Conservation (phyloP, 108 stramenopile genomes). For the Nitzschia sp. region DNA sequence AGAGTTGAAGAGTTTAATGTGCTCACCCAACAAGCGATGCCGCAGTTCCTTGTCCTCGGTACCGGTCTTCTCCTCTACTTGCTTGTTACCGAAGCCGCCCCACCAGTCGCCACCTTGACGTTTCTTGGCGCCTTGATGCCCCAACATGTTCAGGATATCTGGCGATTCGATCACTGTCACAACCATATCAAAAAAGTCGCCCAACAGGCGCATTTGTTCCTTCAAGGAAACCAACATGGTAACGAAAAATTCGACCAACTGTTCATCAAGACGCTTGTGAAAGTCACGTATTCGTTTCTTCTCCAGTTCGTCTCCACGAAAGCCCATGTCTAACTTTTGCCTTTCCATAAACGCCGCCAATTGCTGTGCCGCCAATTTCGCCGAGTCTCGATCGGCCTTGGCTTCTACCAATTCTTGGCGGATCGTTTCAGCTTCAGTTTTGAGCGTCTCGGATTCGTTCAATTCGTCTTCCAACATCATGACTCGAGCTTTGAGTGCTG, state of each 20-base stretch:
- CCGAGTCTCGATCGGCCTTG: slow-evolving; percentile 37
- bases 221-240: slow-evolving; percentile 31
- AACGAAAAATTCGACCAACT: slow-evolving; percentile 44
- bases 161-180: slow-evolving; percentile 40
- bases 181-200: slow-evolving; percentile 46
- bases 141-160: slow-evolving; percentile 38
- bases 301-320: slow-evolving; percentile 31
- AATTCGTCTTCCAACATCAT: slow-evolving; percentile 33
- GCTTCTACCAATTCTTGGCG: slow-evolving; percentile 35
- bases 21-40: slow-evolving; percentile 27
- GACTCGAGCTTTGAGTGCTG: slow-evolving; percentile 36
- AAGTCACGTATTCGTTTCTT: slow-evolving; percentile 17
- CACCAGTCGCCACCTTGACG: slow-evolving; percentile 26
- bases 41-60: slow-evolving; percentile 32
- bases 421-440: slow-evolving; percentile 30
- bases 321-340: slow-evolving; percentile 29
- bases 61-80: slow-evolving; percentile 6
- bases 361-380: slow-evolving; percentile 30
- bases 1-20: slow-evolving; percentile 42
- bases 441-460: slow-evolving; percentile 13
- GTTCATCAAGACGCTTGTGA: slow-evolving; percentile 30
- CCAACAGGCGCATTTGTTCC: slow-evolving; percentile 42
- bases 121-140: background rate
- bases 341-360: slow-evolving; percentile 37
- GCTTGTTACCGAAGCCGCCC: slow-evolving; percentile 16